phyloP scores from a whole-genome alignment of 2,329 filamentous ascomycete genomes.

The Aurifilum marmelostoma region DNA sequence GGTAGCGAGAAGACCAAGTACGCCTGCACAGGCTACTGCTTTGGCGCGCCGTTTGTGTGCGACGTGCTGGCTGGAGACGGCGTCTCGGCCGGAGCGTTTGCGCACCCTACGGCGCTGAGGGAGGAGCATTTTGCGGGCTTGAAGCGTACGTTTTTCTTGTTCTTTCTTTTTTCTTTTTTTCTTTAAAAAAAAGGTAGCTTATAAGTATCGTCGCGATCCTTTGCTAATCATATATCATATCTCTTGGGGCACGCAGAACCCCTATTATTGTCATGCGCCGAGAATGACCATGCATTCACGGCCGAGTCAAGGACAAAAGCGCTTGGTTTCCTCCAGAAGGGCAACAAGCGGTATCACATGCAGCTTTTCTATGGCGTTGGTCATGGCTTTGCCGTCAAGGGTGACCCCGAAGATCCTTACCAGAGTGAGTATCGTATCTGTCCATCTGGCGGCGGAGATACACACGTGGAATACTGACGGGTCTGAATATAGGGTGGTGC shows the following conservation, averaged over 20 bases:
- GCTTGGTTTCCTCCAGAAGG: slow-evolving; percentile 46
- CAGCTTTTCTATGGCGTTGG: slow-evolving; percentile 63
- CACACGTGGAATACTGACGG: slow-evolving; percentile 2
- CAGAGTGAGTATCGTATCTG: slow-evolving; percentile 36
- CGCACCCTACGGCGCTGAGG: slow-evolving; percentile 54
- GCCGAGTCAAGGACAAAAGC: slow-evolving; percentile 43
- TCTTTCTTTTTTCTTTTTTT: neutral
- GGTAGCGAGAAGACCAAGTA: slow-evolving; percentile 41
- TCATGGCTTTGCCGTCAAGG: slow-evolving; percentile 67
- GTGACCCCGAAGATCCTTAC: slow-evolving; percentile 50
- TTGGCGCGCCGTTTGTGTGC: slow-evolving; percentile 50
- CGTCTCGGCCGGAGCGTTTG: slow-evolving; percentile 51
- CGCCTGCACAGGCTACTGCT: slow-evolving; percentile 47
- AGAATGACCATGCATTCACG: slow-evolving; percentile 49
- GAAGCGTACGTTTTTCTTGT: slow-evolving; percentile 39
- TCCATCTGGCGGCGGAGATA: neutral
- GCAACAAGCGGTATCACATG: slow-evolving; percentile 59
- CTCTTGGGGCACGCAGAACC: slow-evolving; percentile 37
- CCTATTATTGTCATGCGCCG: slow-evolving; percentile 49
- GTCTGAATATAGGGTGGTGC: slow-evolving; percentile 34
- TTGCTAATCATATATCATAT: neutral
- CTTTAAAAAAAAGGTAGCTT: no score
- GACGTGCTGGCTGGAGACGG: slow-evolving; percentile 42
- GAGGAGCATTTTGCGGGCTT: slow-evolving; percentile 48
- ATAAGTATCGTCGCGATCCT: neutral